A percentile compares a stretch with the other conserved stretches of the same genome.
Evolutionary conservation across 345 rosid species (phyloP).

Genomic region (Populus pruinosa): DNA sequence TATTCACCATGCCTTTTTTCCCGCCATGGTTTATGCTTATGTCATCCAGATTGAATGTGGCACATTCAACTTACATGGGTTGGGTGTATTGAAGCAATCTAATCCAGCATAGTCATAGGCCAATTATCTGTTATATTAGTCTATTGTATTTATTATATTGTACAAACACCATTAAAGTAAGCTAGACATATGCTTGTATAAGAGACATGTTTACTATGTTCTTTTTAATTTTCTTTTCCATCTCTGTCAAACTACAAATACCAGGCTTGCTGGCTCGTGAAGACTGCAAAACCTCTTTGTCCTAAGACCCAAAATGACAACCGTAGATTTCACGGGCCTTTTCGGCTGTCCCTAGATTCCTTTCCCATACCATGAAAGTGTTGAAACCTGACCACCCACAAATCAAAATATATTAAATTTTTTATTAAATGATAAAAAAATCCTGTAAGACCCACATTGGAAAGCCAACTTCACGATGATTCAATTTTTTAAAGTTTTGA

Average conservation of each 20-base stretch:
- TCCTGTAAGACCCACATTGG: conserved; percentile 13
- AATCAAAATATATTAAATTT: not conserved
- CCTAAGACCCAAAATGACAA: not conserved
- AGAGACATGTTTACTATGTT: not conserved
- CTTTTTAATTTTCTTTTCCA: not conserved
- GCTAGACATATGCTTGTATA: no score
- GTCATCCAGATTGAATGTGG: no score
- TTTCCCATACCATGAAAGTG: not conserved
- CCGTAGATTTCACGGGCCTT: not conserved
- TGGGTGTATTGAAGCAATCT: no score
- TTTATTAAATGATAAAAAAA: not conserved
- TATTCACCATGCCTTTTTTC: no score
- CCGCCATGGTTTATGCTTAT: no score
- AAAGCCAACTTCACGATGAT: conserved; percentile 6
- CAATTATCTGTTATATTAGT: no score
- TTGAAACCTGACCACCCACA: not conserved
- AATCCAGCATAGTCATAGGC: not conserved
- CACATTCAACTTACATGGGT: no score
- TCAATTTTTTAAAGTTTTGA: conserved; percentile 10
- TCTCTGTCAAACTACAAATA: not conserved
- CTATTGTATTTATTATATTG: no score
- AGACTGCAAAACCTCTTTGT: not conserved
- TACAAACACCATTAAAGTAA: no score
- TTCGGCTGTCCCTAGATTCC: conserved; percentile 1
- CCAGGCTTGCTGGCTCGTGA: not conserved